Conservation (phyloP, 441 rosid species). For the Raphanus hybrid region DNA sequence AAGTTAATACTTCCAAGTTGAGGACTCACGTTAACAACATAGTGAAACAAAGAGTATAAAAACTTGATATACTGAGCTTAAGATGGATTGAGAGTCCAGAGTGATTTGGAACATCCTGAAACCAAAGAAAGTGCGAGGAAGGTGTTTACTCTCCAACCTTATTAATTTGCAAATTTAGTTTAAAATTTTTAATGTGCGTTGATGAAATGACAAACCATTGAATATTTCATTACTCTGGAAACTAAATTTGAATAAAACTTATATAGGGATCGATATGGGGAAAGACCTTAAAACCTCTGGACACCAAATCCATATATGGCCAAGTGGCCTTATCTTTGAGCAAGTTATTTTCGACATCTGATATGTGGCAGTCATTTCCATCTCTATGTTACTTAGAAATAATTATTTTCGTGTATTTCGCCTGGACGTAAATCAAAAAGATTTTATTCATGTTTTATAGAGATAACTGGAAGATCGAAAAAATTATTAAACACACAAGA, state of each 20-base stretch:
- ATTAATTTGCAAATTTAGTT: neutral
- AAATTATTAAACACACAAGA: neutral
- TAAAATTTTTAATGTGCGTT: neutral
- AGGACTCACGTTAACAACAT: neutral
- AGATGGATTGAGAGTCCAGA: neutral
- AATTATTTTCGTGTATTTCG: conserved; percentile 5
- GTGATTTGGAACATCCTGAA: neutral
- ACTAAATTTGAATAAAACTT: neutral
- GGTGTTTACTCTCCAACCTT: neutral
- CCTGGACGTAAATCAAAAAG: neutral
- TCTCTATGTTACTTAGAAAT: neutral
- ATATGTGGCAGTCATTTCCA: neutral
- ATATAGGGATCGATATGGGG: neutral
- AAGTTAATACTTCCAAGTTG: neutral
- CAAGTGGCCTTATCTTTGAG: conserved; percentile 10
- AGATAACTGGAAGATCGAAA: neutral
- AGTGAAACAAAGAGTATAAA: neutral
- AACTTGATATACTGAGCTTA: neutral
- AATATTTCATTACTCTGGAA: neutral
- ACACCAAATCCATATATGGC: neutral
- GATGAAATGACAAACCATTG: neutral
- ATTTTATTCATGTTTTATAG: neutral
- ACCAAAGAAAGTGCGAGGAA: neutral
- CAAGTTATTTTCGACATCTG: neutral
- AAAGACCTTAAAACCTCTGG: conserved; percentile 13